phyloP scores from a whole-genome alignment of 1,139 yeast genomes.

The Nakaseomyces nivariensis region DNA sequence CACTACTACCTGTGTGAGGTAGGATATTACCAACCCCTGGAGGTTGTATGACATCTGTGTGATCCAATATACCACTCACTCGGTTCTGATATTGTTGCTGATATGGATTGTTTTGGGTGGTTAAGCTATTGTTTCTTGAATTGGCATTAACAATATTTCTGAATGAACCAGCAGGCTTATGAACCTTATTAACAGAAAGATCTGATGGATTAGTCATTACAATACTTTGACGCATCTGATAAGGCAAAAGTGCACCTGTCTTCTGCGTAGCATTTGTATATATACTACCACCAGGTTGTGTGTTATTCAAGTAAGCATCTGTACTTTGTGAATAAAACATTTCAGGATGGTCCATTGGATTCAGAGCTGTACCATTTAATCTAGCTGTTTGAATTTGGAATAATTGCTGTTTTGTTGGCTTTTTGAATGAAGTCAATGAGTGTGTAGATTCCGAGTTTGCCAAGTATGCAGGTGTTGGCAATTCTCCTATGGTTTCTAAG shows the following conservation, averaged over 20 bases:
- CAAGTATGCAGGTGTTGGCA: slow-evolving; percentile 22
- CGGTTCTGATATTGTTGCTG: slow-evolving; percentile 11
- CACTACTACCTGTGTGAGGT: slow-evolving; percentile 28
- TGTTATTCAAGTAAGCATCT: not conserved
- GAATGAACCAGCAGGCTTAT: slow-evolving; percentile 58
- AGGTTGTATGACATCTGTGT: slow-evolving; percentile 17
- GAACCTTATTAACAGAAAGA: slow-evolving; percentile 43
- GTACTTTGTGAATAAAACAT: slow-evolving; percentile 13
- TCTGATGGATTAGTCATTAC: slow-evolving; percentile 68
- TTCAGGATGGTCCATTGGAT: slow-evolving; percentile 26
- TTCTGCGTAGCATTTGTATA: slow-evolving; percentile 4
- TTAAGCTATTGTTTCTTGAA: slow-evolving; percentile 1
- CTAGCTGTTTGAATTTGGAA: slow-evolving; percentile 12
- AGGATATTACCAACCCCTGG: slow-evolving; percentile 21
- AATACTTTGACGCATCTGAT: slow-evolving; percentile 50
- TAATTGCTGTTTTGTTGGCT: slow-evolving; percentile 8
- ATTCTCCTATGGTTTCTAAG: slow-evolving; percentile 17
- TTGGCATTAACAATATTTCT: slow-evolving; percentile 12
- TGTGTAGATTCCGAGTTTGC: slow-evolving; percentile 16
- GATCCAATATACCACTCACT: slow-evolving; percentile 23
- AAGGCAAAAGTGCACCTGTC: slow-evolving; percentile 25
- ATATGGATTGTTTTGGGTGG: not conserved
- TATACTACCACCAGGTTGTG: not conserved
- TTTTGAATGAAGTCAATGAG: slow-evolving; percentile 22
- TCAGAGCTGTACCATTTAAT: slow-evolving; percentile 16